Percentiles rank a stretch among this genome's conserved stretches.
Conservation (phyloP, 192 early-diverging fungal genomes). For the Backusella mclennaniae region DNA sequence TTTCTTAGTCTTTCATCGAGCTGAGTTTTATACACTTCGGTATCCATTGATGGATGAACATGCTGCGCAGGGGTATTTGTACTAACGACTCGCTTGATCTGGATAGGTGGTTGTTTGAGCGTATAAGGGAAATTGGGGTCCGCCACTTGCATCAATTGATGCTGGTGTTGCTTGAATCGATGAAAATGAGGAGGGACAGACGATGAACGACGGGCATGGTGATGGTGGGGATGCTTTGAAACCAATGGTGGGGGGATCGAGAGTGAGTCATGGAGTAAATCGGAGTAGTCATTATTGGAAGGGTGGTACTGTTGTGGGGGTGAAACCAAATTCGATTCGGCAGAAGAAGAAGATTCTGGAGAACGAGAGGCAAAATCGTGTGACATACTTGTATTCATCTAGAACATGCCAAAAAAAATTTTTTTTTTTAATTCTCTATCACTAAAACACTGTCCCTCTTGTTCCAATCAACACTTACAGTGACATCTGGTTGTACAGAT, state of each 20-base stretch:
- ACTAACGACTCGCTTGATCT: background rate
- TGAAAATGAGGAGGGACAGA: conserved; percentile 19
- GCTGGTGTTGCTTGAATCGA: background rate
- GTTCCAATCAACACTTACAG: background rate
- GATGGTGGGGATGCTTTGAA: background rate
- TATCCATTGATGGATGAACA: background rate
- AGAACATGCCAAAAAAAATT: background rate
- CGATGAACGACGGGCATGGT: conserved; percentile 15
- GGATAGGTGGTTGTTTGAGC: conserved; percentile 1
- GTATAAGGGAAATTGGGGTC: background rate
- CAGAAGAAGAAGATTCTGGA: conserved; percentile 14
- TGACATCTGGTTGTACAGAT: background rate
- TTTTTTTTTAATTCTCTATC: too few species aligned
- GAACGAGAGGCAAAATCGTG: conserved; percentile 9
- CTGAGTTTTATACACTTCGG: background rate
- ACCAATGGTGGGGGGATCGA: background rate
- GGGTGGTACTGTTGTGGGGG: conserved; percentile 9
- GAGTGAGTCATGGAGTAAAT: conserved; percentile 2
- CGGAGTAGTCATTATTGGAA: background rate
- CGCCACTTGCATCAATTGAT: background rate
- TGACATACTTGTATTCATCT: background rate
- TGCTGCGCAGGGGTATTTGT: background rate
- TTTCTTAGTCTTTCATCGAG: conserved; percentile 14
- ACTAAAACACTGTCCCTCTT: too few species aligned
- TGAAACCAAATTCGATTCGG: conserved; percentile 17